These are phyloP conservation scores for Brassica rapa DNA, from an alignment of 345 rosid species.

Conservation along the genomic window DNA sequence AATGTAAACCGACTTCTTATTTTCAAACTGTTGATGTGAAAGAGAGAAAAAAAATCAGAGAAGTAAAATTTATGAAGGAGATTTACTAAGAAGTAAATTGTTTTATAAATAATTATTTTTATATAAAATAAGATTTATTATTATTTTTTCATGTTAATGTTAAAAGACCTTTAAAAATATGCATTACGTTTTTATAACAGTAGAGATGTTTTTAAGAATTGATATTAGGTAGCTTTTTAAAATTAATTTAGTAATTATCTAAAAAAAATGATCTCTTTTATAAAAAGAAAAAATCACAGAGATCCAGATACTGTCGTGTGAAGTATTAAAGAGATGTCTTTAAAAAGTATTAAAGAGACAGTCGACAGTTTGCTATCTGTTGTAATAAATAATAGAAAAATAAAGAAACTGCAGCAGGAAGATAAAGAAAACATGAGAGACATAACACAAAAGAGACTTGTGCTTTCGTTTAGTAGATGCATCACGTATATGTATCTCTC, in stretches of 20 bases:
- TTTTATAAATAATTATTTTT: background rate
- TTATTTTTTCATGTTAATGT: background rate
- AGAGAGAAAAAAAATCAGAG: background rate
- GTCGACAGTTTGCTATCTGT: conserved; percentile 1
- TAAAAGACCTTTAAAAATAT: background rate
- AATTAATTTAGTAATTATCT: background rate
- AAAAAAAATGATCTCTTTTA: background rate
- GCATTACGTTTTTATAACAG: background rate
- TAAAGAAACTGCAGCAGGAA: conserved; percentile 10
- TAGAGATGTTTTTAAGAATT: background rate
- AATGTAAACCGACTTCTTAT: background rate
- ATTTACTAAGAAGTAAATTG: background rate
- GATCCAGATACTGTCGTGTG: conserved; percentile 1
- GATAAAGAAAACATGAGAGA: conserved; percentile 6
- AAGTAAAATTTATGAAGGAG: background rate
- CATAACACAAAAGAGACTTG: conserved; percentile 30
- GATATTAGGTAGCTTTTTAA: background rate
- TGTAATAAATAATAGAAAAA: background rate
- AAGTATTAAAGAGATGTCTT: conserved; percentile 12
- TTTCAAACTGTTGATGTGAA: conserved; percentile 8
- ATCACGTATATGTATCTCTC: conserved; percentile 32
- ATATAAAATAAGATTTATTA: background rate
- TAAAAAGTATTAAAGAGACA: conserved; percentile 9
- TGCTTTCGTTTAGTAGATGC: conserved; percentile 27
- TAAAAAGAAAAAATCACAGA: background rate